A percentile compares a stretch with the other conserved stretches of the same genome.
These are phyloP conservation scores for Aspergillus bertholletiae DNA, from an alignment of 495 filamentous ascomycete genomes.

Conservation along the genomic window DNA sequence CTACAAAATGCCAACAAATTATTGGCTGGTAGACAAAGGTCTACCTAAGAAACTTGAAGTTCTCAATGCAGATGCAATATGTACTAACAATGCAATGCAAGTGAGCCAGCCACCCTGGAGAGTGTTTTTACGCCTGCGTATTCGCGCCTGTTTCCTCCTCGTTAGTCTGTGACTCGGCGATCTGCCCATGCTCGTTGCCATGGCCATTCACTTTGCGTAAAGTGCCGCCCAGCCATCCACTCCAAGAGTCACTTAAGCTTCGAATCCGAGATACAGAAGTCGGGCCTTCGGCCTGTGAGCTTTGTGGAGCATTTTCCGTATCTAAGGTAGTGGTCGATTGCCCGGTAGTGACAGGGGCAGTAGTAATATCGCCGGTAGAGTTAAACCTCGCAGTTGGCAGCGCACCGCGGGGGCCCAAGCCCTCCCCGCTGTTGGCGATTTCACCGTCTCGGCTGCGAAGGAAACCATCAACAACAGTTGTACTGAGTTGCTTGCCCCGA, in stretches of 20 bases:
- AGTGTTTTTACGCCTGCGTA: constrained; percentile 1
- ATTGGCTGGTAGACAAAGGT: background rate
- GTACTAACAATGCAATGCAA: constrained; percentile 6
- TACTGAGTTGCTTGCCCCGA: constrained; percentile 28
- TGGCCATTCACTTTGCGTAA: constrained; percentile 7
- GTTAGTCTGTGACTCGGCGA: background rate
- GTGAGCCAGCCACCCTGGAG: background rate
- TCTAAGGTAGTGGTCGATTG: constrained; percentile 25
- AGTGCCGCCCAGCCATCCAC: constrained; percentile 39
- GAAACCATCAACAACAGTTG: constrained; percentile 21
- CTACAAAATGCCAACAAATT: background rate
- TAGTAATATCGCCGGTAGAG: constrained; percentile 24
- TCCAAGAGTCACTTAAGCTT: constrained; percentile 46
- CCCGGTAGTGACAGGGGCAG: constrained; percentile 20
- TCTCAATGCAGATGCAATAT: background rate
- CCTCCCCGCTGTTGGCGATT: constrained; percentile 10
- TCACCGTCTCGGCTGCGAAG: constrained; percentile 19
- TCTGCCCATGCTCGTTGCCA: background rate
- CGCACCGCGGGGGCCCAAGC: constrained; percentile 15
- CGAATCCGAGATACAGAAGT: constrained; percentile 28
- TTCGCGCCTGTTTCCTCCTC: background rate
- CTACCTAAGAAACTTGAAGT: background rate
- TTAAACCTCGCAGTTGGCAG: constrained; percentile 29
- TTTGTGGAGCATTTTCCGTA: constrained; percentile 10
- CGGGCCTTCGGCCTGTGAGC: constrained; percentile 15